Conservation (phyloP, 768 basidiomycete species). For the Asterophora parasitica region DNA sequence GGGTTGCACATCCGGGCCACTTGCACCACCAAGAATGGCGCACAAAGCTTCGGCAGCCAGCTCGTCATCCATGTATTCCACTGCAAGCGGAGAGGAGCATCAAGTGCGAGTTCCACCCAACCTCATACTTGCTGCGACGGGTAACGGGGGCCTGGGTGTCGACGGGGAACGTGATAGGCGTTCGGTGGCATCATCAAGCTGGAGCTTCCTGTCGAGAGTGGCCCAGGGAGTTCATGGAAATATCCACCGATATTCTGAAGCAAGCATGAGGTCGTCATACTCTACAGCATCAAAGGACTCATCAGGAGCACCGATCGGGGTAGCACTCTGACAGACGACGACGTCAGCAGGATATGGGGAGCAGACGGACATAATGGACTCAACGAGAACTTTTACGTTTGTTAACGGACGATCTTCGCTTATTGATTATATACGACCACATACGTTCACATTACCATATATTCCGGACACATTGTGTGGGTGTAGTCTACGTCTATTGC, state of each 20-base stretch:
- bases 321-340: conserved; percentile 17
- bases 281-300: conserved; percentile 9
- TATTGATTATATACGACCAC: conserved; percentile 8
- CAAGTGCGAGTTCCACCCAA: conserved; percentile 23
- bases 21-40: conserved; percentile 8
- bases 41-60: conserved; percentile 27
- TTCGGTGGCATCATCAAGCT: conserved; percentile 15
- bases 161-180: conserved; percentile 17
- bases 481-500: conserved; percentile 26
- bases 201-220: conserved; percentile 16
- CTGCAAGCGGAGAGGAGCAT: conserved; percentile 27
- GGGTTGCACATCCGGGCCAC: not conserved
- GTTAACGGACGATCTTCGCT: conserved; percentile 1
- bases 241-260: conserved; percentile 12
- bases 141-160: conserved; percentile 15
- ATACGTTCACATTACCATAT: conserved; percentile 3
- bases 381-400: conserved; percentile 6
- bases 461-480: conserved; percentile 6
- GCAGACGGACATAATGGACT: not conserved
- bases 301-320: conserved; percentile 15
- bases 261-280: conserved; percentile 10
- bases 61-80: conserved; percentile 25
- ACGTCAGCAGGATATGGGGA: conserved; percentile 6
- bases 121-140: conserved; percentile 35
- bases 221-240: conserved; percentile 5